Evolutionary conservation across 495 filamentous ascomycete genomes (phyloP).

Genomic region (Thermochaetoides thermophila): DNA sequence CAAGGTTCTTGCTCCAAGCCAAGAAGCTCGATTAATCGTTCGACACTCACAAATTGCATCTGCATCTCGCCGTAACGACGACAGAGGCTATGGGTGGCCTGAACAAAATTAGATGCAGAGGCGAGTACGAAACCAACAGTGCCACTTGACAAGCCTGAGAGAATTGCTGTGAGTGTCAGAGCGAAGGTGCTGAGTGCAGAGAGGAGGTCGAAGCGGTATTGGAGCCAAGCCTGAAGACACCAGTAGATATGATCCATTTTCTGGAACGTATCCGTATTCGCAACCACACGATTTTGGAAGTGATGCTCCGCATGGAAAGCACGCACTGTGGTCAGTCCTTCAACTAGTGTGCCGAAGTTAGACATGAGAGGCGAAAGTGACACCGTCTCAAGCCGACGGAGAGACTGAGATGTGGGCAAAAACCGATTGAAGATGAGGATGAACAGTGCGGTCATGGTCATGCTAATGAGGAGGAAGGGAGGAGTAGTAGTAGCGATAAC

Average conservation of each 20-base stretch:
- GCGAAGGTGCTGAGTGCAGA: conserved; percentile 57
- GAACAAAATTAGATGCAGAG: conserved; percentile 46
- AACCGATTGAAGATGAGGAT: conserved; percentile 55
- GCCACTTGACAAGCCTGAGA: conserved; percentile 52
- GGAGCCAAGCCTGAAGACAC: conserved; percentile 69
- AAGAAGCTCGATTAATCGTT: conserved; percentile 64
- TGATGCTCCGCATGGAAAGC: conserved; percentile 57
- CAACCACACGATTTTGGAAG: conserved; percentile 62
- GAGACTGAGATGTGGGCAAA: conserved; percentile 66
- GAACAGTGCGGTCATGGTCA: conserved; percentile 46
- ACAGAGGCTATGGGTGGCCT: conserved; percentile 57
- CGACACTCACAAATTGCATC: conserved; percentile 82
- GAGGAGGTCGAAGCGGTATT: conserved; percentile 58
- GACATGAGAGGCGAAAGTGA: conserved; percentile 70
- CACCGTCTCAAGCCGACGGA: conserved; percentile 71
- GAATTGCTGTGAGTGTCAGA: conserved; percentile 55
- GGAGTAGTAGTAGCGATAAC: conserved; percentile 67
- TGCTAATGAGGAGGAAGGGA: conserved; percentile 53
- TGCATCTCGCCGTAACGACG: conserved; percentile 64
- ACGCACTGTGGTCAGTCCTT: conserved; percentile 67
- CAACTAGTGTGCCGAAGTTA: conserved; percentile 67
- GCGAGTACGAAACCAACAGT: conserved; percentile 62
- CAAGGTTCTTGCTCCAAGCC: conserved; percentile 56
- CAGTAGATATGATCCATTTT: conserved; percentile 92
- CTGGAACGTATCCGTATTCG: conserved; percentile 67